Conservation (phyloP, 306 rosid genomes). For the Cucumis hystrix region DNA sequence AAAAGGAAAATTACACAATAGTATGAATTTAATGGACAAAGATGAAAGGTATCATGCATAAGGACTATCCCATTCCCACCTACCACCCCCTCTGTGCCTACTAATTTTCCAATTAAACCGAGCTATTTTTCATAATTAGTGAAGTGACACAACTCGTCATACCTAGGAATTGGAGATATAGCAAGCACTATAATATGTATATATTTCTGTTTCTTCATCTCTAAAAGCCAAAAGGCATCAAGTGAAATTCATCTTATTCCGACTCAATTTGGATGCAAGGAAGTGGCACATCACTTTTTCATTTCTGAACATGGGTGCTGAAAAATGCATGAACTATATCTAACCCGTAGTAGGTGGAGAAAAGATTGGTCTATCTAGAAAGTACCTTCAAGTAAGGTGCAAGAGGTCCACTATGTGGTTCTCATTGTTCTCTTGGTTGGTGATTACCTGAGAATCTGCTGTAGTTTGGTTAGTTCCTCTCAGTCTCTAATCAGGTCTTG, state of each 20-base stretch:
- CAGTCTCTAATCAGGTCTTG: background rate
- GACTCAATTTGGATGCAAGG: background rate
- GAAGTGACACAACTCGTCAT: background rate
- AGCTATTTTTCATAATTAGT: background rate
- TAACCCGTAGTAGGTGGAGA: background rate
- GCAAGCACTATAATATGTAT: background rate
- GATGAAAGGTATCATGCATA: background rate
- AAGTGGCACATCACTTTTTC: background rate
- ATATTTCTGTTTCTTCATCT: background rate
- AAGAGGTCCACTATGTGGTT: background rate
- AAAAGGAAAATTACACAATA: background rate
- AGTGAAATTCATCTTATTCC: background rate
- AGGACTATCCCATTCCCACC: background rate
- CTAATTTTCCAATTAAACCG: background rate
- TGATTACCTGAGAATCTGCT: conserved; percentile 1
- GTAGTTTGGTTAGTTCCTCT: background rate
- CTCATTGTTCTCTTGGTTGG: conserved; percentile 3
- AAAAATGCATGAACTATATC: background rate
- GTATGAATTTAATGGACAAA: background rate
- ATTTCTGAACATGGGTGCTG: background rate
- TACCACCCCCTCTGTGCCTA: background rate
- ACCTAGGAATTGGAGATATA: background rate
- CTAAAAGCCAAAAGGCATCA: background rate
- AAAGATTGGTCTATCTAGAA: background rate
- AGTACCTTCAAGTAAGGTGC: background rate